Evolutionary conservation across 352 stramenopile genomes (phyloP).

Genomic region (Globisporangium viniferum): DNA sequence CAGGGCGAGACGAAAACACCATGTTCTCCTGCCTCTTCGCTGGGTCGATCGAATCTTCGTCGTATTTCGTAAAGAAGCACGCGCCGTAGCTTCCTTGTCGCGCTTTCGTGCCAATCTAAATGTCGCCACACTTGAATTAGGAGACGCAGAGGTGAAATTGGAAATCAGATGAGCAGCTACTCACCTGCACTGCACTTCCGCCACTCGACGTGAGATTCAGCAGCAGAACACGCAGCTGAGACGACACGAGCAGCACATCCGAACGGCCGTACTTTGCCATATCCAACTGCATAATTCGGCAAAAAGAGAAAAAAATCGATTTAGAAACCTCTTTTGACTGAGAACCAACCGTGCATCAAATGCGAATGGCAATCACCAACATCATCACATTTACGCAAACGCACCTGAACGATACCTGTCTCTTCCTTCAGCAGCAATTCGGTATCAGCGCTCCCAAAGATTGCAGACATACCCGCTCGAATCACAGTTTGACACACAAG

Average conservation of each 20-base stretch:
- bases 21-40: slow-evolving; percentile 57
- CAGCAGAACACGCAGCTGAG: slow-evolving; percentile 73
- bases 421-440: slow-evolving; percentile 86
- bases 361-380: background rate
- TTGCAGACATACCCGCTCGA: slow-evolving; percentile 73
- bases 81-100: slow-evolving; percentile 79
- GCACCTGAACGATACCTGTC: slow-evolving; percentile 78
- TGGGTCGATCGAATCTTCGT: slow-evolving; percentile 55
- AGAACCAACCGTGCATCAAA: background rate
- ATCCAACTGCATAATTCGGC: slow-evolving; percentile 41
- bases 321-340: background rate
- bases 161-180: background rate
- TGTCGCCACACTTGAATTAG: background rate
- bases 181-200: slow-evolving; percentile 61
- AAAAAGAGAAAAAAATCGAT: background rate
- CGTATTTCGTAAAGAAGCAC: slow-evolving; percentile 73
- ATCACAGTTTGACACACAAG: slow-evolving; percentile 78
- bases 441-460: slow-evolving; percentile 80
- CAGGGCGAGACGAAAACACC: slow-evolving; percentile 81
- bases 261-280: slow-evolving; percentile 43
- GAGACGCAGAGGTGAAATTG: background rate
- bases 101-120: slow-evolving; percentile 77
- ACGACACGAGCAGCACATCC: slow-evolving; percentile 82
- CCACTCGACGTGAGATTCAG: slow-evolving; percentile 71
- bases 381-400: slow-evolving; percentile 1